These are phyloP conservation scores for Austroboletus niveus DNA, from an alignment of 1,284 basidiomycete species.

Conservation along the genomic window DNA sequence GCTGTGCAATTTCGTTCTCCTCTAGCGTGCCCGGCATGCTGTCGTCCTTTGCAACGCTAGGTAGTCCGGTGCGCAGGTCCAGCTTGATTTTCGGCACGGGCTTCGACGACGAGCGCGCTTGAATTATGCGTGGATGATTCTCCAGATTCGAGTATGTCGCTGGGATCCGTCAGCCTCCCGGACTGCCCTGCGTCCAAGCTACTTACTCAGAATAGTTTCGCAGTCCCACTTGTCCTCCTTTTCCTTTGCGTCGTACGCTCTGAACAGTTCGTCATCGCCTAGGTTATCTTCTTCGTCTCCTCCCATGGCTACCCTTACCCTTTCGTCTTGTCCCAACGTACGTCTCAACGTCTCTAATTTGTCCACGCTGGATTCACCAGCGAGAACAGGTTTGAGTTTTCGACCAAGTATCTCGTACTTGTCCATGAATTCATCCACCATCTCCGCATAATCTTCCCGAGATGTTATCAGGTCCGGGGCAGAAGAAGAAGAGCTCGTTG, in stretches of 20 bases:
- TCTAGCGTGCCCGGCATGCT: slow-evolving; percentile 5
- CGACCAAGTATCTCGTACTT: slow-evolving; percentile 93
- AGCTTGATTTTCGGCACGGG: slow-evolving; percentile 65
- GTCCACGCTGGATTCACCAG: slow-evolving; percentile 67
- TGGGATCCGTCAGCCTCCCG: slow-evolving; percentile 36
- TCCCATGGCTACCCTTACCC: slow-evolving; percentile 35
- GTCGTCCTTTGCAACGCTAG: slow-evolving; percentile 43
- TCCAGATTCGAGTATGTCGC: slow-evolving; percentile 95
- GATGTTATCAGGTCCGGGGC: slow-evolving; percentile 76
- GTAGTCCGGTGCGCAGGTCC: slow-evolving; percentile 75
- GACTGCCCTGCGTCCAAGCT: not conserved
- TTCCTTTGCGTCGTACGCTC: slow-evolving; percentile 47
- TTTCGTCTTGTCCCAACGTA: slow-evolving; percentile 72
- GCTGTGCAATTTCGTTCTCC: slow-evolving; percentile 34
- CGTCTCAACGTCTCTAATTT: slow-evolving; percentile 79
- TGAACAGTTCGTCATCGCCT: slow-evolving; percentile 50
- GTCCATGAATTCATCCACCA: slow-evolving; percentile 94
- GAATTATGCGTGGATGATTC: slow-evolving; percentile 88
- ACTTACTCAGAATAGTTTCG: slow-evolving; percentile 88
- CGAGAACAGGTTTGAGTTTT: slow-evolving; percentile 75
- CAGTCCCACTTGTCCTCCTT: slow-evolving; percentile 90
- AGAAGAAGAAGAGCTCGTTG: slow-evolving; percentile 50
- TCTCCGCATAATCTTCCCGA: slow-evolving; percentile 85
- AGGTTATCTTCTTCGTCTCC: slow-evolving; percentile 41
- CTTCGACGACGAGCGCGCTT: slow-evolving; percentile 50